Conservation (phyloP, 495 filamentous ascomycete species). For the Penicillium bovifimosum region DNA sequence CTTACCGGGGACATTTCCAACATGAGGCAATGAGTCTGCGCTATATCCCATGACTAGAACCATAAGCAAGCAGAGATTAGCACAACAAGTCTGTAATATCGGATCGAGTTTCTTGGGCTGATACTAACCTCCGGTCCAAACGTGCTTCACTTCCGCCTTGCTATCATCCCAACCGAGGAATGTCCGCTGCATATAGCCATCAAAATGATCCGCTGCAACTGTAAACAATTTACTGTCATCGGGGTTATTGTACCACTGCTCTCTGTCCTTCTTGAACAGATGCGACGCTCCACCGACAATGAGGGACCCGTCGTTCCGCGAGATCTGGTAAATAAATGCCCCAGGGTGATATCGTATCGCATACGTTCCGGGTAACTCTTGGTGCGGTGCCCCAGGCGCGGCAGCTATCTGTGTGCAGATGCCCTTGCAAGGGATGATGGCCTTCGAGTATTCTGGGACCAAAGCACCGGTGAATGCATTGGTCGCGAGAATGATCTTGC, state of each 20-base stretch:
- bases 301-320: constrained; percentile 64
- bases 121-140: constrained; percentile 46
- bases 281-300: constrained; percentile 59
- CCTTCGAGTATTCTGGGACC: constrained; percentile 48
- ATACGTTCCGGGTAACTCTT: constrained; percentile 26
- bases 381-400: constrained; percentile 44
- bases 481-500: constrained; percentile 60
- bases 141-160: constrained; percentile 35
- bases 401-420: constrained; percentile 60
- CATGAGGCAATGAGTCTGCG: constrained; percentile 42
- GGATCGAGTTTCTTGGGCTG: background rate
- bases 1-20: constrained; percentile 44
- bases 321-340: constrained; percentile 54
- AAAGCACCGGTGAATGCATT: constrained; percentile 66
- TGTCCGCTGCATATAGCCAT: constrained; percentile 49
- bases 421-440: constrained; percentile 52
- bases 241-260: constrained; percentile 49
- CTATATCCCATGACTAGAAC: constrained; percentile 41
- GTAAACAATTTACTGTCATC: constrained; percentile 50
- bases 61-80: background rate
- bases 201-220: constrained; percentile 52
- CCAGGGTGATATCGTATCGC: constrained; percentile 16
- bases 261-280: constrained; percentile 42
- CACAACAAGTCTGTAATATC: background rate
- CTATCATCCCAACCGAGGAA: constrained; percentile 46